Base-by-base conservation (phyloP, 176 grass and related monocot species). In the Paspalum vaginatum region DNA sequence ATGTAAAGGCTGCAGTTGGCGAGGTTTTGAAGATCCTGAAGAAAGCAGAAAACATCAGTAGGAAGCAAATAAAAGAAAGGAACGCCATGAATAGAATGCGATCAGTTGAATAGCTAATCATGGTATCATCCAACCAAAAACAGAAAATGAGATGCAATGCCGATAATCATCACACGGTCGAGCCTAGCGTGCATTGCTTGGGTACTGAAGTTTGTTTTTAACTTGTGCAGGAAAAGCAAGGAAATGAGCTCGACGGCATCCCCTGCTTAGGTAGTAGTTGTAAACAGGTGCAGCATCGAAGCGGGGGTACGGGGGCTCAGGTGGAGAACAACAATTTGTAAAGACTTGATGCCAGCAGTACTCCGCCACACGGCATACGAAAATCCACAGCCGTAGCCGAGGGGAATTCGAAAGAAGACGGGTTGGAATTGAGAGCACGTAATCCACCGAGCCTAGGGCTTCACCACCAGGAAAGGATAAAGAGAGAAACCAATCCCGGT, bases 1-100 rank as follows among this genome's bases (percentile, higher is more conserved):
- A 47, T 11, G 53, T 16, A 24, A 59, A 59, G 10, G 21, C 9
- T 59, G 14, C 3, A 16, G 14, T 6, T 22, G 22, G 11, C 51
- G 0, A 79, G 15, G 5, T 57, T 69, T 38, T 1, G 27, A 7
- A 14, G 41, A 22, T 65, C 70, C 70, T 89, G 26, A 20, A 50
- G n/a, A 40, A 81, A 56, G 22, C 25, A 81, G 5, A 59, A 70
- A 57, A 12, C 48, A 71, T 81, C 48, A 85, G 39, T 4, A 57
- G 11, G 47, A 64, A 25, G 7, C 26, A 48, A 80, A 56, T n/a
- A n/a, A 42, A 80, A 72, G 5, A 63, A 56, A 64, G 53, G 5
- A 63, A 56, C 55, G 53, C 4, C 21, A 5, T 60, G 22, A 8
- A 26, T 14, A 0, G 13, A 61, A 9, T 20, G 16, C 0, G 41